A percentile compares a stretch with the other conserved stretches of the same genome.
These are phyloP conservation scores for Huntiella abstrusa DNA, from an alignment of 2,329 filamentous ascomycete species.

Conservation along the genomic window DNA sequence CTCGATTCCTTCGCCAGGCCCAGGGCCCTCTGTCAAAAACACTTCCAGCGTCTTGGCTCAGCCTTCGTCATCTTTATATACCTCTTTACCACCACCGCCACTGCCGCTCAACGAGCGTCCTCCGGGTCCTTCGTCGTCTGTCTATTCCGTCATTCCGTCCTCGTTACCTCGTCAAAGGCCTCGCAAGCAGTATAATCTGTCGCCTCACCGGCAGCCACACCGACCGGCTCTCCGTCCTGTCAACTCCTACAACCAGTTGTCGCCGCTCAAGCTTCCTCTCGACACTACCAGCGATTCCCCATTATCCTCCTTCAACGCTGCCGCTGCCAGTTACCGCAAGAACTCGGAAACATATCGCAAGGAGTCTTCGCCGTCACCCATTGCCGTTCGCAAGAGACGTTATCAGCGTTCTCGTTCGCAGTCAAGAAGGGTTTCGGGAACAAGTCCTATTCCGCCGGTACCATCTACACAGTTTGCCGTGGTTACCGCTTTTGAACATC, in stretches of 20 bases:
- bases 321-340: neutral
- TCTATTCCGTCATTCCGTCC: neutral
- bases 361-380: no score
- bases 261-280: no score
- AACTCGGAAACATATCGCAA: no score
- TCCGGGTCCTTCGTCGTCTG: neutral
- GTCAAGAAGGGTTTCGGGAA: neutral
- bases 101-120: neutral
- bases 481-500: neutral
- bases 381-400: neutral
- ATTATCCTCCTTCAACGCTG: neutral
- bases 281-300: neutral
- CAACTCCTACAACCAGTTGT: no score
- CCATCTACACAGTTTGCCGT: slow-evolving; percentile 1
- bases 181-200: no score
- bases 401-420: neutral
- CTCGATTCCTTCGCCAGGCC: no score
- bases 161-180: no score
- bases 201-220: no score
- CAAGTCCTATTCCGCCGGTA: neutral
- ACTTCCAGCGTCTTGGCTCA: no score
- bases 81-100: neutral
- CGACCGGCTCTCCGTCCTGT: no score
- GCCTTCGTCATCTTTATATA: no score
- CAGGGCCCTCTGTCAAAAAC: no score